These are phyloP conservation scores for Colletotrichum sp. DNA, from an alignment of 2,329 filamentous ascomycete genomes.

Conservation along the genomic window DNA sequence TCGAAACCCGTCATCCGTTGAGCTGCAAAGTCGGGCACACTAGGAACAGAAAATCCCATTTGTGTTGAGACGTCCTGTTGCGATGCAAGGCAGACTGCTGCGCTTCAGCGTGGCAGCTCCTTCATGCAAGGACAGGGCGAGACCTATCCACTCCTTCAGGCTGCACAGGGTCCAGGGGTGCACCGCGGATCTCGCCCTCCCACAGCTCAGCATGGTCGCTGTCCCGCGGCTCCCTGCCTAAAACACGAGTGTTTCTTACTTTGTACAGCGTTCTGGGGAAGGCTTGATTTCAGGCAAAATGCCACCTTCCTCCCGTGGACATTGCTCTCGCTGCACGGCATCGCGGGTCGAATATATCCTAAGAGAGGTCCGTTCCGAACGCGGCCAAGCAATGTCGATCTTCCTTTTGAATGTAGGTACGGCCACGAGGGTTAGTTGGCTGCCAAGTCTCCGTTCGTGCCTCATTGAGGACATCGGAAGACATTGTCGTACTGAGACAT, in stretches of 20 bases:
- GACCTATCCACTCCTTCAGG: not conserved
- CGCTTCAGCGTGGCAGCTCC: not conserved
- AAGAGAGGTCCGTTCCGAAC: conserved; percentile 2
- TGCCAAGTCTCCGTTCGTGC: not conserved
- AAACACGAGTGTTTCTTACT: not conserved
- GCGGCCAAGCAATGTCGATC: conserved; percentile 4
- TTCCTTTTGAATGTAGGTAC: not conserved
- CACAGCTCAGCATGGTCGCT: not conserved
- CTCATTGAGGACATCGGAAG: not conserved
- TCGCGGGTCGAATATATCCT: not conserved
- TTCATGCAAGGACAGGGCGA: conserved; percentile 14
- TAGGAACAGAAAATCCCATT: not conserved
- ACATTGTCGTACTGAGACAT: not conserved
- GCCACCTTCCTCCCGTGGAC: not conserved
- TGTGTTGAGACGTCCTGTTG: not conserved
- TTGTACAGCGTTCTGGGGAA: not conserved
- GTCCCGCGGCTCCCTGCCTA: not conserved
- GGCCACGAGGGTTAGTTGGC: not conserved
- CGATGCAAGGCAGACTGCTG: not conserved
- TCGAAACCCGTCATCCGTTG: not conserved
- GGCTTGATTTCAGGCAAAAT: conserved; percentile 1
- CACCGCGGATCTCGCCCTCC: not conserved
- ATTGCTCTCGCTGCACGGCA: not conserved
- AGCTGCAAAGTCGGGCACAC: conserved; percentile 2
- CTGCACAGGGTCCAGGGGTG: conserved; percentile 5